phyloP scores from a whole-genome alignment of 2,329 filamentous ascomycete species.

The Penicillium sp. region DNA sequence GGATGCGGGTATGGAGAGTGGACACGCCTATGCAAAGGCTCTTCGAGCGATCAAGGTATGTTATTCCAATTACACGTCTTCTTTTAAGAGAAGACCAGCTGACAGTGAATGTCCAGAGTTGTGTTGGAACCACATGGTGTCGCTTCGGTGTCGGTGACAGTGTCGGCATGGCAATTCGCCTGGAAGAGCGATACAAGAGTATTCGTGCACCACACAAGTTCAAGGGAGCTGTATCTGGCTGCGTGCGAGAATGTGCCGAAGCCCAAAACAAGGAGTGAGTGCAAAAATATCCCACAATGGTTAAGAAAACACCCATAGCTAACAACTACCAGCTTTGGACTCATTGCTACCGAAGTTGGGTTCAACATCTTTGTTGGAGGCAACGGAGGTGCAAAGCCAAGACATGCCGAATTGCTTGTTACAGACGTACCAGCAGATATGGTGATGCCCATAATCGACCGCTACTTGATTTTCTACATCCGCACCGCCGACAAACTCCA shows the following conservation, averaged over 20 bases:
- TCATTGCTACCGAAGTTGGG: constrained; percentile 88
- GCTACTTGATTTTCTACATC: constrained; percentile 92
- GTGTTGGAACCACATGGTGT: constrained; percentile 89
- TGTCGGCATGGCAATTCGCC: constrained; percentile 82
- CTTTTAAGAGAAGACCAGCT: not conserved
- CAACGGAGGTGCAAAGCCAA: constrained; percentile 83
- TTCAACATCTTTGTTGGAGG: constrained; percentile 91
- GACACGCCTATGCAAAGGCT: constrained; percentile 87
- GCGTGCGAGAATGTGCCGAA: constrained; percentile 89
- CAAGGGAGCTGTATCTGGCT: constrained; percentile 86
- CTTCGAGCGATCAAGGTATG: constrained; percentile 74
- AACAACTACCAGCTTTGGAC: constrained; percentile 63
- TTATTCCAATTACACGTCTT: not conserved
- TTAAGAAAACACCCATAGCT: constrained; percentile 1
- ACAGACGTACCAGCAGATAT: constrained; percentile 83
- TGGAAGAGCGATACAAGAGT: constrained; percentile 90
- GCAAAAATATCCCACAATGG: accelerated
- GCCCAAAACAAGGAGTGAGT: constrained; percentile 85
- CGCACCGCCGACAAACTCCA: constrained; percentile 88
- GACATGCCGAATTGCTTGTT: constrained; percentile 77
- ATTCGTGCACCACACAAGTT: constrained; percentile 87
- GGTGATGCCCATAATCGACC: constrained; percentile 78
- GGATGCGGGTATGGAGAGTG: constrained; percentile 83
- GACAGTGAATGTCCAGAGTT: constrained; percentile 55
- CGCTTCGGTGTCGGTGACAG: constrained; percentile 85